Base-by-base conservation (phyloP, 2,329 filamentous ascomycete genomes). In the Fusarium veterinarium region DNA sequence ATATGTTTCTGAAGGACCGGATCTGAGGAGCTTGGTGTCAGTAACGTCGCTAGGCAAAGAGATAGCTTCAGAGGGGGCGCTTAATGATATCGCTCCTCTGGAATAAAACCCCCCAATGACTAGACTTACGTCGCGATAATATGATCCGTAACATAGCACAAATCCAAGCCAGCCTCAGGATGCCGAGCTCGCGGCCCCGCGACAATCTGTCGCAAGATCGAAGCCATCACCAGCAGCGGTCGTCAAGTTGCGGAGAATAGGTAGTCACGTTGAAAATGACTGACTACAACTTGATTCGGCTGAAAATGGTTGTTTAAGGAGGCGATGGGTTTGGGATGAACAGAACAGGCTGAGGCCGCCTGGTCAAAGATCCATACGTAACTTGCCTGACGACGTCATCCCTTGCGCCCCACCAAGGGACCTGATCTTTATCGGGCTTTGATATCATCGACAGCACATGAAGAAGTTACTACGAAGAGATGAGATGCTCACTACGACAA, bases 91-190 rank as follows among this genome's bases (percentile, higher is more conserved):
- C 3, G 1, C n/a, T 8, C 16, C 30, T 7, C 2, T 2, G 12
- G 10, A 2, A 11, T 38, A 20, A 40, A 3, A 2, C 1, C 38
- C 38, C 11, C 46, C 19, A 7, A 7, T 12, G 1, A 30, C 8
- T 28, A 7, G 23, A 78, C 86, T 64, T 80, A 90, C 86, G 88
- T 91, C 20, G 86, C 90, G 64, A 91, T 89, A 71, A 92, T 93
- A 78, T 93, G 90, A 77, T 95, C 91, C 1, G 95, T 97, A 40
- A 98, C 95, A 82, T 99, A 99, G 86, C 95, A 98, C 48, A 99
- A 88, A 80, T 99, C 96, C 31, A 99, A 88, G 10, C 93, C 93
- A 12, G 95, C 92, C 84, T 98, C 95, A 35, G 93, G 88, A 80
- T 98, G 95, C 76, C 92, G 90, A 67, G 91, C 87, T 74, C 96